phyloP scores from a whole-genome alignment of 1,139 yeast genomes.

The Blastobotrys serpentis region DNA sequence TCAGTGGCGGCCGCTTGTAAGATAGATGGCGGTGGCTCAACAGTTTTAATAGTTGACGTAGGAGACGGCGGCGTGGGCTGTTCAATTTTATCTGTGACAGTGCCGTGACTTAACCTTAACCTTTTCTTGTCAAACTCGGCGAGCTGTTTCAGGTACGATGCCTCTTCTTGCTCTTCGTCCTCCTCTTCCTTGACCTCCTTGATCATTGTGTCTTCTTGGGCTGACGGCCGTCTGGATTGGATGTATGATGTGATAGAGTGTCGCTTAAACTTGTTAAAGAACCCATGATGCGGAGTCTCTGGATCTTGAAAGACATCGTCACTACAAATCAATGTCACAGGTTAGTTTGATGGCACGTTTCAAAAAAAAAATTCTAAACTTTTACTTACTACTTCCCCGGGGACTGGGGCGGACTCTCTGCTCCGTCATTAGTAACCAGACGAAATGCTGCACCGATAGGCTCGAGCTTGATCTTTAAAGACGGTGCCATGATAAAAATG shows the following conservation, averaged over 20 bases:
- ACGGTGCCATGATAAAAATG: neutral
- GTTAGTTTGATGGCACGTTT: conserved; percentile 6
- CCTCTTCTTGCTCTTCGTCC: conserved; percentile 16
- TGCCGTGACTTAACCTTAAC: conserved; percentile 12
- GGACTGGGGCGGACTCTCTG: conserved; percentile 12
- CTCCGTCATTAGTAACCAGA: conserved; percentile 17
- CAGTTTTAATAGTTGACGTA: conserved; percentile 7
- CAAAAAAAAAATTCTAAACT: neutral
- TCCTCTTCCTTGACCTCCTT: conserved; percentile 4
- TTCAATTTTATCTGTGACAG: conserved; percentile 10
- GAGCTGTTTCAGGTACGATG: conserved; percentile 15
- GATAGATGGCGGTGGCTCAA: conserved; percentile 10
- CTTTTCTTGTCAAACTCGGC: conserved; percentile 17
- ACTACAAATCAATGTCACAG: conserved; percentile 4
- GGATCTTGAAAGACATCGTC: conserved; percentile 11
- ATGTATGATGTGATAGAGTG: conserved; percentile 9
- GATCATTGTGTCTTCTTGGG: conserved; percentile 2
- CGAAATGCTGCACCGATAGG: conserved; percentile 22
- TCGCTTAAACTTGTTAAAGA: conserved; percentile 9
- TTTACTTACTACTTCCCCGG: conserved; percentile 13
- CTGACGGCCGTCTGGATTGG: conserved; percentile 5
- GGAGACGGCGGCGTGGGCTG: conserved; percentile 4
- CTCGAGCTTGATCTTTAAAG: conserved; percentile 17
- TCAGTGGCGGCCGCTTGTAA: conserved; percentile 1
- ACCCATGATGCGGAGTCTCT: conserved; percentile 8